These are phyloP conservation scores for Aspergillus sp. DNA, from an alignment of 2,329 filamentous ascomycete genomes.

Conservation along the genomic window DNA sequence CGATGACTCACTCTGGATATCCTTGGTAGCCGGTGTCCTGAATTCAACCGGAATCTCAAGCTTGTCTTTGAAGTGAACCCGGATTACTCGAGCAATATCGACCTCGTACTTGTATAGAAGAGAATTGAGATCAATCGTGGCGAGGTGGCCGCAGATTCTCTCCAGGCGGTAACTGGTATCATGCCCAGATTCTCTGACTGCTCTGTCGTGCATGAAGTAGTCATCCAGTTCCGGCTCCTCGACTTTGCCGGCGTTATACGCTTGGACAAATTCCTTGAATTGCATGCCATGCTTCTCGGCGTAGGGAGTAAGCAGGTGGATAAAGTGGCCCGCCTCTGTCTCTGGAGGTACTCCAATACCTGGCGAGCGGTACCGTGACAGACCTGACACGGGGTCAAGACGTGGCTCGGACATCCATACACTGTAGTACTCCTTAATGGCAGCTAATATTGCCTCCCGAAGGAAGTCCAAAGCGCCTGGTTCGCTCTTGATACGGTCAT, in stretches of 20 bases:
- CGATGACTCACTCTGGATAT: slow-evolving; percentile 75
- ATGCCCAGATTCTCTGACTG: slow-evolving; percentile 93
- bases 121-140: slow-evolving; percentile 92
- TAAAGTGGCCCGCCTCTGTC: slow-evolving; percentile 84
- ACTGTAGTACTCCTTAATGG: slow-evolving; percentile 93
- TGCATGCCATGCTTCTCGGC: slow-evolving; percentile 78
- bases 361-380: slow-evolving; percentile 82
- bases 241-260: slow-evolving; percentile 78
- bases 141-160: slow-evolving; percentile 80
- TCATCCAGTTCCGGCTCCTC: slow-evolving; percentile 85
- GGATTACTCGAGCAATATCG: slow-evolving; percentile 85
- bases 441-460: slow-evolving; percentile 74
- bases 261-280: slow-evolving; percentile 80
- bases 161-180: slow-evolving; percentile 95
- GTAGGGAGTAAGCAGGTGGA: slow-evolving; percentile 78
- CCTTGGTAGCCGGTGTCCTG: slow-evolving; percentile 63
- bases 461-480: slow-evolving; percentile 79
- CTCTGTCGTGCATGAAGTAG: slow-evolving; percentile 94
- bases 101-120: slow-evolving; percentile 95
- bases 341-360: slow-evolving; percentile 86
- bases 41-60: slow-evolving; percentile 82
- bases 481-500: slow-evolving; percentile 88
- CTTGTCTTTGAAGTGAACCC: slow-evolving; percentile 77
- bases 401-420: slow-evolving; percentile 83
- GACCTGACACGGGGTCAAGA: slow-evolving; percentile 71